Conservation (phyloP, 257 asterid genomes). For the Solanum dulcamara region DNA sequence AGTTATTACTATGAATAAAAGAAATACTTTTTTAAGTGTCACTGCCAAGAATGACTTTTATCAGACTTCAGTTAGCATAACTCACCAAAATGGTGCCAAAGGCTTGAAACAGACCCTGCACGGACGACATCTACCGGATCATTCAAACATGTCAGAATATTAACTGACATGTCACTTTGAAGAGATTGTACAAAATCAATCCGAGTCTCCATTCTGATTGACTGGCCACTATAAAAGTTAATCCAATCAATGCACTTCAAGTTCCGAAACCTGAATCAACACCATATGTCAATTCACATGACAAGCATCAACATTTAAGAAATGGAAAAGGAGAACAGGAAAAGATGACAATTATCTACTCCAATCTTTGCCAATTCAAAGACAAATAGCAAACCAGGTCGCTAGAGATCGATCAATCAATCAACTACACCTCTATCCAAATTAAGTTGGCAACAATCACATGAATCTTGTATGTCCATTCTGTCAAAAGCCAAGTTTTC, state of each 20-base stretch:
- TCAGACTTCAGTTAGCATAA: neutral
- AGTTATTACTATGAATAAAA: neutral
- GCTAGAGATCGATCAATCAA: neutral
- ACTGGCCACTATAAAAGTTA: neutral
- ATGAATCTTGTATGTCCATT: neutral
- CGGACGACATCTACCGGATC: slow-evolving; percentile 28
- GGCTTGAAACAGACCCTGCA: slow-evolving; percentile 18
- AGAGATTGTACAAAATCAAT: slow-evolving; percentile 15
- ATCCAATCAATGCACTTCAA: neutral
- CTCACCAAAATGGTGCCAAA: slow-evolving; percentile 19
- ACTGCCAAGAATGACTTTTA: neutral
- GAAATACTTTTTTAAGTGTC: neutral
- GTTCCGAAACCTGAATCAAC: neutral
- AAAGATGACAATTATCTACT: neutral
- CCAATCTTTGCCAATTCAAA: neutral
- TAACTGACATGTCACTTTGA: slow-evolving; percentile 4
- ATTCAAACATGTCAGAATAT: slow-evolving; percentile 18
- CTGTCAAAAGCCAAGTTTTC: neutral
- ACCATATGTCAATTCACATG: neutral
- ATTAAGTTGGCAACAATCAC: neutral
- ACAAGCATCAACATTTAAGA: neutral
- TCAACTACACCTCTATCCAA: neutral
- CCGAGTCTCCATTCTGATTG: slow-evolving; percentile 5
- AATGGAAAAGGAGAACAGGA: neutral
- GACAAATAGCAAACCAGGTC: neutral